Evolutionary conservation across 2,329 filamentous ascomycete species (phyloP).

Genomic region (Keithomyces neogunnii): DNA sequence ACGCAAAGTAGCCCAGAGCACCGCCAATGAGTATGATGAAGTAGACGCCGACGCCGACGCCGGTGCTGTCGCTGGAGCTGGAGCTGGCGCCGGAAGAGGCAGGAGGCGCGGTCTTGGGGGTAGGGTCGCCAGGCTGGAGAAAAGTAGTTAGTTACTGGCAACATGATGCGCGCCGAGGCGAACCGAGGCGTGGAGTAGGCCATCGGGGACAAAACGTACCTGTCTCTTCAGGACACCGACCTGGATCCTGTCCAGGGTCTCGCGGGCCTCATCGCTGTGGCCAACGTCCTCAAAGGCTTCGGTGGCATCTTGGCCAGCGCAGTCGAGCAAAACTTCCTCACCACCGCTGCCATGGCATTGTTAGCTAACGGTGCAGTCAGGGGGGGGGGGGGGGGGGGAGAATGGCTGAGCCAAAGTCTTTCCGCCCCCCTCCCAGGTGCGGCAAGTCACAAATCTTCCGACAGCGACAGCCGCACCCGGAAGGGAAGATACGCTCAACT

Average conservation of each 20-base stretch:
- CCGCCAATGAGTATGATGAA: slow-evolving; percentile 72
- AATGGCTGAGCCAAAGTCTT: not conserved
- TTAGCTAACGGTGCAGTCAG: slow-evolving; percentile 1
- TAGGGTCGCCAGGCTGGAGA: slow-evolving; percentile 65
- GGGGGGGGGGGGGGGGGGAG: too few species aligned
- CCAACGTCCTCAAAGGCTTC: slow-evolving; percentile 99
- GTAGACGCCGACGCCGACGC: slow-evolving; percentile 73
- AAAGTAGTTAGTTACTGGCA: not conserved
- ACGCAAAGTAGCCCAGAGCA: slow-evolving; percentile 67
- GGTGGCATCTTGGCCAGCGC: slow-evolving; percentile 90
- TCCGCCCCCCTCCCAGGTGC: too few species aligned
- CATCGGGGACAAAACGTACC: slow-evolving; percentile 41
- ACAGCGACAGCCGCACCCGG: too few species aligned
- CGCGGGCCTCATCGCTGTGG: slow-evolving; percentile 95
- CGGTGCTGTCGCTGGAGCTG: slow-evolving; percentile 38
- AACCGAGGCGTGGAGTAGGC: slow-evolving; percentile 14
- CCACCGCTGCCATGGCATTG: slow-evolving; percentile 59
- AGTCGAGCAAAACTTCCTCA: slow-evolving; percentile 95
- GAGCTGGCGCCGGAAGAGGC: slow-evolving; percentile 41
- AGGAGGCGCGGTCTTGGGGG: slow-evolving; percentile 51
- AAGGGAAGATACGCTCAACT: not conserved
- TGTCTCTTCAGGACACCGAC: slow-evolving; percentile 72
- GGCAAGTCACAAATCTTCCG: too few species aligned
- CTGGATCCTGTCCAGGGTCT: slow-evolving; percentile 73
- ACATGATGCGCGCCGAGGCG: not conserved